These are phyloP conservation scores for Purpureocillium takamizusanense DNA, from an alignment of 2,329 filamentous ascomycete genomes.

Conservation along the genomic window DNA sequence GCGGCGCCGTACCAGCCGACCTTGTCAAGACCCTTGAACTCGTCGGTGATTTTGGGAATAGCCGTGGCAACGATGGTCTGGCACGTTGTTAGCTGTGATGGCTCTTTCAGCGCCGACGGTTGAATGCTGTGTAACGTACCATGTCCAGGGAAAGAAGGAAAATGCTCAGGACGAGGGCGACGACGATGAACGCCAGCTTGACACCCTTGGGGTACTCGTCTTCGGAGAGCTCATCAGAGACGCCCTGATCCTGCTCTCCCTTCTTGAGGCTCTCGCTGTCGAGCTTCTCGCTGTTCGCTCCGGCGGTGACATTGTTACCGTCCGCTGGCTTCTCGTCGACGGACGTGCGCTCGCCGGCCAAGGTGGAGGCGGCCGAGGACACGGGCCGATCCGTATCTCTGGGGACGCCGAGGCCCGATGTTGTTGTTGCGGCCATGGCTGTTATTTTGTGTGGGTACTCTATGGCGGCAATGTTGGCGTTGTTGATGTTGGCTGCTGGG, in stretches of 20 bases:
- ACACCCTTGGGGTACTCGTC: conserved; percentile 29
- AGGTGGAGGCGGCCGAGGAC: conserved; percentile 18
- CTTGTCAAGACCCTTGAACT: conserved; percentile 41
- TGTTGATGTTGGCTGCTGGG: neutral
- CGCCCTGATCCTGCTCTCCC: no score
- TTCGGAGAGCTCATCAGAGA: conserved; percentile 13
- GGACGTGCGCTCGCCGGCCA: conserved; percentile 16
- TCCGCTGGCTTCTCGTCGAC: conserved; percentile 14
- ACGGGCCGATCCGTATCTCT: conserved; percentile 11
- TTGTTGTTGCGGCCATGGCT: neutral
- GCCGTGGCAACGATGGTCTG: conserved; percentile 50
- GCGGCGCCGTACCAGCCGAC: conserved; percentile 52
- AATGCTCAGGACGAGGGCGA: conserved; percentile 36
- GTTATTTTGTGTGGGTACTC: neutral
- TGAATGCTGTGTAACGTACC: conserved; percentile 15
- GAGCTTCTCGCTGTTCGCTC: conserved; percentile 7
- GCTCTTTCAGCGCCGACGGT: neutral
- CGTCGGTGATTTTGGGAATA: conserved; percentile 46
- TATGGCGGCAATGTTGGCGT: neutral
- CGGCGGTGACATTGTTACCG: conserved; percentile 4
- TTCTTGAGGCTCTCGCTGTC: neutral
- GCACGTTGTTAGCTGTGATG: neutral
- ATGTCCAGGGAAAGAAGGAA: conserved; percentile 42
- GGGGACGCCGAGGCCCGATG: conserved; percentile 14
- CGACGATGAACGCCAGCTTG: conserved; percentile 32